Evolutionary conservation across 768 basidiomycete species (phyloP).

Genomic region (Obba rivulosa): DNA sequence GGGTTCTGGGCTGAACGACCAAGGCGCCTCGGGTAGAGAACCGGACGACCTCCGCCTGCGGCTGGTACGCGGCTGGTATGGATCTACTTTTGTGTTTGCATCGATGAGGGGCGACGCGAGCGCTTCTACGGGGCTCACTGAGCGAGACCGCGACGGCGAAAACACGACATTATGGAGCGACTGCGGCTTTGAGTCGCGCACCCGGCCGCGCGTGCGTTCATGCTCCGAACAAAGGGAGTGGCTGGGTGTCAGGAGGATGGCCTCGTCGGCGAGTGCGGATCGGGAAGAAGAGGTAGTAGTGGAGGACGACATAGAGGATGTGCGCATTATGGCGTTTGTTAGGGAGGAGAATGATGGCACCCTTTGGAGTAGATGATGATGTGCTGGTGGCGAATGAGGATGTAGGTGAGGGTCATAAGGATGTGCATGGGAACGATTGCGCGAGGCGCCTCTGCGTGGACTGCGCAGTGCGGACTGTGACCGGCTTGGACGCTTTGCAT

Average conservation of each 20-base stretch:
- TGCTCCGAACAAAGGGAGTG: slow-evolving; percentile 3
- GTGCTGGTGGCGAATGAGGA: slow-evolving; percentile 18
- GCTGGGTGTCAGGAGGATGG: slow-evolving; percentile 9
- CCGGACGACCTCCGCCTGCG: neutral
- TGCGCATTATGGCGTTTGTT: slow-evolving; percentile 20
- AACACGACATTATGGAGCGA: neutral
- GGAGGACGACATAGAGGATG: slow-evolving; percentile 16
- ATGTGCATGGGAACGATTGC: slow-evolving; percentile 20
- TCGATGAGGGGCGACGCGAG: no score
- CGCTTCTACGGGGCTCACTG: slow-evolving; percentile 40
- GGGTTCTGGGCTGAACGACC: slow-evolving; percentile 5
- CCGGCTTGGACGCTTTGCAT: slow-evolving; percentile 39
- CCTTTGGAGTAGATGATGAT: slow-evolving; percentile 10
- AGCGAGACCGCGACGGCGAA: slow-evolving; percentile 31
- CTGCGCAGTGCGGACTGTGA: slow-evolving; percentile 34
- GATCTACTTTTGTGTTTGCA: no score
- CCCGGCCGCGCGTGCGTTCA: slow-evolving; percentile 14
- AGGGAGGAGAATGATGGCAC: slow-evolving; percentile 19
- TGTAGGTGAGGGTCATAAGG: slow-evolving; percentile 22
- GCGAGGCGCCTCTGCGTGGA: slow-evolving; percentile 36
- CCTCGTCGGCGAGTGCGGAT: slow-evolving; percentile 8
- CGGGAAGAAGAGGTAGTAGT: slow-evolving; percentile 5
- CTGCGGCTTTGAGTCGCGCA: slow-evolving; percentile 4
- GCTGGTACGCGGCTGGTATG: slow-evolving; percentile 2
- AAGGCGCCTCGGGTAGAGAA: neutral